Evolutionary conservation across 352 stramenopile species (phyloP).

Genomic region (Plasmopara viticola): DNA sequence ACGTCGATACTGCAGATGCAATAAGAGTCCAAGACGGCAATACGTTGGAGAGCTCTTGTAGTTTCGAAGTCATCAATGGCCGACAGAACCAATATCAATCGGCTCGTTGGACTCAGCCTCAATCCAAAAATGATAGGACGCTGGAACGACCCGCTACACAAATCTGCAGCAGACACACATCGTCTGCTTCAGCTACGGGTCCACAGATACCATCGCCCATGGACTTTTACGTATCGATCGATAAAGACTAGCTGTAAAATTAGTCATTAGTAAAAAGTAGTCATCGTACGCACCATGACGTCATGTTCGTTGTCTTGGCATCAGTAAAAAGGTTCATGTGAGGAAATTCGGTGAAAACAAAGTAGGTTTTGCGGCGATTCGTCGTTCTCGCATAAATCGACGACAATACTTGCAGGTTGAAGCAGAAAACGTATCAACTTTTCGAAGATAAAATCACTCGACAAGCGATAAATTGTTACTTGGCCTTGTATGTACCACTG

Average conservation of each 20-base stretch:
- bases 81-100: slow-evolving; percentile 57
- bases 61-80: slow-evolving; percentile 44
- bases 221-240: slow-evolving; percentile 33
- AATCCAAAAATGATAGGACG: slow-evolving; percentile 75
- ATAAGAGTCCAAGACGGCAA: slow-evolving; percentile 47
- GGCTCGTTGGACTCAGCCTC: slow-evolving; percentile 40
- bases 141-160: slow-evolving; percentile 44
- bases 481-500: slow-evolving; percentile 14
- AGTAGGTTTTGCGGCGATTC: slow-evolving; percentile 51
- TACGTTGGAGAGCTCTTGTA: slow-evolving; percentile 34
- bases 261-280: neutral
- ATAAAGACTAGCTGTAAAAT: neutral
- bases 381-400: slow-evolving; percentile 46
- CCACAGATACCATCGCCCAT: slow-evolving; percentile 58
- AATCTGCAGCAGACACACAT: slow-evolving; percentile 73
- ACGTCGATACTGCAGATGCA: slow-evolving; percentile 47
- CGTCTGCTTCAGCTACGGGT: slow-evolving; percentile 45
- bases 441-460: neutral
- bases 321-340: slow-evolving; percentile 75
- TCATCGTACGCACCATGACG: slow-evolving; percentile 42
- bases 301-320: slow-evolving; percentile 57
- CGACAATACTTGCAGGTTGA: slow-evolving; percentile 52
- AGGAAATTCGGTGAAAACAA: slow-evolving; percentile 56
- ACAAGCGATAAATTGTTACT: slow-evolving; percentile 15
- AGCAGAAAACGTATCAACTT: slow-evolving; percentile 3